Evolutionary conservation across 2,329 filamentous ascomycete genomes (phyloP), one percentile per base, ranked within the genome.

Genomic region (Trichoderma koningiopsis): DNA sequence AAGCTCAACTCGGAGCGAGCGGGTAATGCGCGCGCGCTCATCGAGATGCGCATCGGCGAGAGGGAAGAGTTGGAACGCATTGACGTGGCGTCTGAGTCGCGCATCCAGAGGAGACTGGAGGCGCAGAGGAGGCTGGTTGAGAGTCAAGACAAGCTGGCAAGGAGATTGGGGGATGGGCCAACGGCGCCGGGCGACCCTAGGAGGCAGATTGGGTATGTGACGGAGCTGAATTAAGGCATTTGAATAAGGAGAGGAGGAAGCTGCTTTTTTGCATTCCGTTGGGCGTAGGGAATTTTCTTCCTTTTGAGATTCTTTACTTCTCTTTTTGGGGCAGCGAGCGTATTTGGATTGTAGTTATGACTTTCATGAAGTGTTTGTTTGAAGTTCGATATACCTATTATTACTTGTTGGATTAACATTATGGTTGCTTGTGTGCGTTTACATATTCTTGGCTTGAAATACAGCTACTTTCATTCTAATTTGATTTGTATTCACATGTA

Each of bases 201-300:
- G 73, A 81, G 83, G 71, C 84, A 87, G 79, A 85, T 88, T 78
- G 86, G 86, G n/a, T 88, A 82, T 72, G 81, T 88, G 37, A 83
- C 83, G 59, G 86, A 88, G 78, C 69, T 87, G 74, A 82, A 82
- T 70, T 85, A 74, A 43, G 16, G 10, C 19, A 10, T 19, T 43
- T 3, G 37, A 74, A 43, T 33, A 6, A 16, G 37, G 11, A 3
- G 13, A 14, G 55, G 16, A 2, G 40, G 7, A 43, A n/a, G 4
- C 5, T 3, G 11, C 19, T 19, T 40, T 27, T 47, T 66, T 53
- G 55, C 47, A 49, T 49, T 49, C 13, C n/a, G 13, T 43, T 33
- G 43, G 53, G 37, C 27, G n/a, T 49, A 13, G 27, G 27, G 24
- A n/a, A 7, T 43, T 40, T 40, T 40, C 6, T 6, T 43, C 8